phyloP scores from a whole-genome alignment of 2,329 filamentous ascomycete genomes.

The Penicillium digitatum region DNA sequence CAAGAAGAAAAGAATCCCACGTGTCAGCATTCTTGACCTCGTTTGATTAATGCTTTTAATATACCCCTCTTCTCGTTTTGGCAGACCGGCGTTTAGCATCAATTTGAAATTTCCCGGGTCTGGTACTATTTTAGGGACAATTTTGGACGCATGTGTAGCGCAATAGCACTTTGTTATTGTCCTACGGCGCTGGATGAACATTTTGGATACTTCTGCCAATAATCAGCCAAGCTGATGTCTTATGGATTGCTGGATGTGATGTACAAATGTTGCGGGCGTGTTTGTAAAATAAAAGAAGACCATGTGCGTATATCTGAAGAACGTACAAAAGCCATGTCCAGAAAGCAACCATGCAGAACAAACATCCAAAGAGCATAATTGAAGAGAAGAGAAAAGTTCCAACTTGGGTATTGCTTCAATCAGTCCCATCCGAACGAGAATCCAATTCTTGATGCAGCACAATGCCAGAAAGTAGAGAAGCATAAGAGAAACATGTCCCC shows the following conservation, averaged over 20 bases:
- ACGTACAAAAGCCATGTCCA: neutral
- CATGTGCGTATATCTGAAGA: neutral
- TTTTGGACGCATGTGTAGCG: neutral
- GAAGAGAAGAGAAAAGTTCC: slow-evolving; percentile 3
- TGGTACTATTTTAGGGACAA: no score
- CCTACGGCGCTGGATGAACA: neutral
- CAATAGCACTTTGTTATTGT: neutral
- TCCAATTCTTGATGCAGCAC: slow-evolving; percentile 13
- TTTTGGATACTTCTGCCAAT: neutral
- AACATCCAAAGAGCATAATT: neutral
- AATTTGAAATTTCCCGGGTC: neutral
- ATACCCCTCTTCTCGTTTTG: slow-evolving; percentile 11
- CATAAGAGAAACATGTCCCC: slow-evolving; percentile 1
- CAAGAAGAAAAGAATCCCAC: slow-evolving; percentile 31
- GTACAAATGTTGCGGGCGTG: neutral
- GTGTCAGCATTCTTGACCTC: slow-evolving; percentile 37
- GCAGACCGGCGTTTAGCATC: neutral
- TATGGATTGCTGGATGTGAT: neutral
- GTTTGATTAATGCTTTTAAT: slow-evolving; percentile 8
- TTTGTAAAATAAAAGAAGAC: neutral
- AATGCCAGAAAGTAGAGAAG: slow-evolving; percentile 10
- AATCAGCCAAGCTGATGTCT: neutral
- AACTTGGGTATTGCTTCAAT: neutral
- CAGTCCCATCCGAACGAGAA: slow-evolving; percentile 10
- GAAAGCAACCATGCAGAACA: neutral